phyloP scores from a whole-genome alignment of 1,284 basidiomycete species.

The Wallemia hederae region DNA sequence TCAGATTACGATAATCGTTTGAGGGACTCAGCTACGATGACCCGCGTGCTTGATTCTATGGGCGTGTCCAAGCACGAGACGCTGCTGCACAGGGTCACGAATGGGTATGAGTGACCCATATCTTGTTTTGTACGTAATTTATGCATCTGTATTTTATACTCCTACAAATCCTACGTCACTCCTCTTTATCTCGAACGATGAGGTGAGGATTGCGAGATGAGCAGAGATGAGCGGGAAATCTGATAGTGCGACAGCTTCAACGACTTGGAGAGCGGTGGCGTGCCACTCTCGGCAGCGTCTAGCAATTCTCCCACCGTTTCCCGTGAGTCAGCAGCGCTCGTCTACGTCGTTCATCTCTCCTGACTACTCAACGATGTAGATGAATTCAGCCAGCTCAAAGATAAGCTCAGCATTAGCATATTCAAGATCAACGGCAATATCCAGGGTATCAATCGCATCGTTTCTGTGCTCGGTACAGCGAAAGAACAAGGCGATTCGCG shows the following conservation, averaged over 20 bases:
- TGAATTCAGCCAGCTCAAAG: slow-evolving; percentile 43
- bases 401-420: slow-evolving; percentile 67
- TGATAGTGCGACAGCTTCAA: neutral
- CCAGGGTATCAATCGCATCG: slow-evolving; percentile 67
- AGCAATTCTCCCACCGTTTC: neutral
- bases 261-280: neutral
- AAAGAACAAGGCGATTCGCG: slow-evolving; percentile 45
- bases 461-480: slow-evolving; percentile 59
- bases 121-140: neutral
- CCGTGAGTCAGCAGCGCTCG: neutral
- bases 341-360: neutral
- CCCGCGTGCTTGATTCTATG: neutral
- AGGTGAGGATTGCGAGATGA: neutral
- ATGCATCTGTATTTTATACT: neutral
- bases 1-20: too few relatives aligned
- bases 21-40: neutral
- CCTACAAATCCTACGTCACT: neutral
- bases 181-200: neutral
- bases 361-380: slow-evolving; percentile 1
- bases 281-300: neutral
- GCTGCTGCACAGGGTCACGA: neutral
- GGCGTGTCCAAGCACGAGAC: neutral
- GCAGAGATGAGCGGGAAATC: neutral
- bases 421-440: slow-evolving; percentile 99
- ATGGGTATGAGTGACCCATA: neutral